Evolutionary conservation across 2,329 filamentous ascomycete genomes (phyloP), one percentile per base, ranked within the genome.

Genomic region (Fulvia fulva): DNA sequence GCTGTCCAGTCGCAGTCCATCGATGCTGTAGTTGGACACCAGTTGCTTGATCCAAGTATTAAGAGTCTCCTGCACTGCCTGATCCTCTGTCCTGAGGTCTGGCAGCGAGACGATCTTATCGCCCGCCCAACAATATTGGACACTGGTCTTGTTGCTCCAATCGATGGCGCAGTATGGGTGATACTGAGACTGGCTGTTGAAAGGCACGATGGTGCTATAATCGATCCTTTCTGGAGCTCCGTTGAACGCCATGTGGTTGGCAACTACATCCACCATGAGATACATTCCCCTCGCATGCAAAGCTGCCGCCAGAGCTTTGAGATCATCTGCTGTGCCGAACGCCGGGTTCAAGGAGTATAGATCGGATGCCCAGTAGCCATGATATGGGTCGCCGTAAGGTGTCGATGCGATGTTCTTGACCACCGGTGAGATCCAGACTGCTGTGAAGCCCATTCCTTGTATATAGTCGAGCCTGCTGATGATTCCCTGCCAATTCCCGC

Each of bases 11-110:
- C 63, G 63, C 2, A 65, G 61, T 1, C 78, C 79, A 65, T 82
- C 79, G 73, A 87, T 84, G 23, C 76, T 76, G 67, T 86, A 88
- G 61, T 84, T 83, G 3, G 75, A 66, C 1, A 88, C 81, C 0
- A 88, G 74, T 47, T 75, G 74, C 14, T 68, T 71, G 61, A 88
- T 76, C 86, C 86, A 89, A 21, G 74, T 69, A 51, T 83, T 75
- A 67, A 81, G 82, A 3, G 81, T 73, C 11, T 69, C 69, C 25
- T 78, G 76, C 6, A 88, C 80, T 1, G 69, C 69, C 0, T 71
- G 51, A 26, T 77, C 74, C 37, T 81, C 77, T 0, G 86, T 88
- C 54, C 83, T 74, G 14, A 88, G 67, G 62, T 89, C 86, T 0
- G 85, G 83, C 0, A 89, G 78, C 0, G 78, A 76, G 7, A 83